phyloP scores from a whole-genome alignment of 2,329 filamentous ascomycete genomes.

The Paraconiothyrium brasiliense region DNA sequence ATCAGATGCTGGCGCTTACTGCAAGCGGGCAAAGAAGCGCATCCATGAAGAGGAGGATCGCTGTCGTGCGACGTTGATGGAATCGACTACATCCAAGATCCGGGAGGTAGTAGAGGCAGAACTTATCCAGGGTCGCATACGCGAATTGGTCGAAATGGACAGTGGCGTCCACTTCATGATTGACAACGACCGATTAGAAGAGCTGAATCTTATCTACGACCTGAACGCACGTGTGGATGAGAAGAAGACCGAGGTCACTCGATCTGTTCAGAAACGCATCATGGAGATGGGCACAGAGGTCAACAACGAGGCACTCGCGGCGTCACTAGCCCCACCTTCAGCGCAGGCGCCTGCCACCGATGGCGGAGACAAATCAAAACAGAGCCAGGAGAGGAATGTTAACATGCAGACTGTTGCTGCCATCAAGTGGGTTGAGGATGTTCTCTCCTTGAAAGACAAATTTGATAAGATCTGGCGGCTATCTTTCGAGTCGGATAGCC shows the following conservation, averaged over 20 bases:
- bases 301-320: constrained; percentile 71
- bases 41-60: constrained; percentile 83
- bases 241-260: constrained; percentile 74
- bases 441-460: constrained; percentile 84
- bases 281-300: constrained; percentile 84
- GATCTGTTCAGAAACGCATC: constrained; percentile 76
- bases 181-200: constrained; percentile 82
- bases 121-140: constrained; percentile 79
- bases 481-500: constrained; percentile 79
- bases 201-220: constrained; percentile 82
- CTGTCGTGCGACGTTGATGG: constrained; percentile 82
- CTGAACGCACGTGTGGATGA: constrained; percentile 80
- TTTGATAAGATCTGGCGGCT: constrained; percentile 81
- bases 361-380: constrained; percentile 61
- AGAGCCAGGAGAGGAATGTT: constrained; percentile 58
- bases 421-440: constrained; percentile 94
- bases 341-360: constrained; percentile 50
- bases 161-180: constrained; percentile 91
- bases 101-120: constrained; percentile 80
- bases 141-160: constrained; percentile 85
- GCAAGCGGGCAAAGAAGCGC: constrained; percentile 76
- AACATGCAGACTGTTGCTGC: constrained; percentile 87
- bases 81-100: constrained; percentile 76
- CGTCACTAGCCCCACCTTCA: constrained; percentile 58
- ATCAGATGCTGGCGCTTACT: constrained; percentile 82